Evolutionary conservation across 495 filamentous ascomycete genomes (phyloP), one percentile per base, ranked within the genome.

Genomic region (Xylaria scruposa): DNA sequence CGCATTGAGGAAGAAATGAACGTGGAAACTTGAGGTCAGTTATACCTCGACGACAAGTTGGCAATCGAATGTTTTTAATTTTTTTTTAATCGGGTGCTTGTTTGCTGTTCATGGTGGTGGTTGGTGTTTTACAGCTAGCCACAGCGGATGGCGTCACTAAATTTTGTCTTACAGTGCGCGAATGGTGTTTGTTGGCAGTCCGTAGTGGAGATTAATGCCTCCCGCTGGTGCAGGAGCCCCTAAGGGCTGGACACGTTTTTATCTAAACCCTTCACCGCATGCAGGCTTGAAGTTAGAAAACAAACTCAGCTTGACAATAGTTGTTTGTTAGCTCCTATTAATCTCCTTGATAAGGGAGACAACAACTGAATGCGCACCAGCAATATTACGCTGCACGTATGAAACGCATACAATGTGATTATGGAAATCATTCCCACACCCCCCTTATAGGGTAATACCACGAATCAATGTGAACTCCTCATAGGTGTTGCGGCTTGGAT

Each of bases 241-340:
- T 71, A 61, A 71, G 69, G 49, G 61, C 49, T 12, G 46, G 36
- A 65, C 69, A 71, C 69, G 69, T 65, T 56, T 62, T 53, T 31
- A 47, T 15, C 59, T 36, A 6, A 58, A 36, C 38, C 17, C 29
- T 44, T 54, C 68, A 63, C 59, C 56, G 59, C 58, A 54, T 70
- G 42, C 17, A 15, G 21, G 4, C 10, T 44, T 54, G 29, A 33
- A 15, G 31, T 19, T 36, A 26, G 13, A 67, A 53, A 67, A 38
- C n/a, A 66, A 38, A 49, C 42, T 65, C 31, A 40, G 47, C 64
- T 54, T 46, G 62, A 33, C 29, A 33, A 31, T 58, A 33, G 56
- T 60, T 60, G 31, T 38, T 60, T 44, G 19, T 17, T 62, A 26
- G 59, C 59, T 44, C 36, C 59, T 29, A 31, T 31, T 9, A 36